Conservation (phyloP, 495 filamentous ascomycete species). For the Trichodelitschia bisporula region DNA sequence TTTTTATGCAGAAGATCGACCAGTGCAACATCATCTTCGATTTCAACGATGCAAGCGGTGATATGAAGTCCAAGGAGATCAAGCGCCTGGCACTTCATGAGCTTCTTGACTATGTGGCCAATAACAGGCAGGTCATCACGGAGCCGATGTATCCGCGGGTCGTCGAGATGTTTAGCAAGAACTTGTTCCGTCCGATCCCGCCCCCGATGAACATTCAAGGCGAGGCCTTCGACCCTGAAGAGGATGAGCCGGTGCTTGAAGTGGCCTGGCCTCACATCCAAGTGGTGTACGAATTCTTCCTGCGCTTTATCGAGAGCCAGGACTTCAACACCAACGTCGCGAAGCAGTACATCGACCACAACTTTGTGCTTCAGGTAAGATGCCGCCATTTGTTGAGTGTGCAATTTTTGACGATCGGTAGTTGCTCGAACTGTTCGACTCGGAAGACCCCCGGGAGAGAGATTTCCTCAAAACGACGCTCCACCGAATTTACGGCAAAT, state of each 20-base stretch:
- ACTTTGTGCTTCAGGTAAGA: conserved; percentile 73
- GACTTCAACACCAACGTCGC: conserved; percentile 99
- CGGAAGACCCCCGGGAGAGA: conserved; percentile 87
- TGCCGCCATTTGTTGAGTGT: not conserved
- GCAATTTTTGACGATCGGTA: conserved; percentile 12
- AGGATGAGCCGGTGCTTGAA: conserved; percentile 94
- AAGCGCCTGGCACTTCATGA: conserved; percentile 94
- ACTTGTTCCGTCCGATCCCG: conserved; percentile 89
- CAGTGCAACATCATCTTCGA: conserved; percentile 99
- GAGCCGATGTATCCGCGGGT: conserved; percentile 98
- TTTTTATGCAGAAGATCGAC: conserved; percentile 99
- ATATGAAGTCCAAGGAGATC: conserved; percentile 99
- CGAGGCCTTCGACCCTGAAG: conserved; percentile 95
- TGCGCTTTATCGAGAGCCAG: conserved; percentile 96
- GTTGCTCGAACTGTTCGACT: conserved; percentile 95
- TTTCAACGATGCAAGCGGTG: conserved; percentile 93
- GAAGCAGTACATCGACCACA: conserved; percentile 96
- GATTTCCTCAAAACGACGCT: conserved; percentile 97
- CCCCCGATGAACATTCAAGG: conserved; percentile 94
- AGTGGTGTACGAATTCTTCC: conserved; percentile 98
- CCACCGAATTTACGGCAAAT: conserved; percentile 97
- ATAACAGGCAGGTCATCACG: conserved; percentile 94
- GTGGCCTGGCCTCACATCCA: conserved; percentile 99
- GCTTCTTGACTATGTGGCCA: conserved; percentile 91
- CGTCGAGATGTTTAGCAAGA: conserved; percentile 98